A percentile compares a stretch with the other conserved stretches of the same genome.
phyloP scores from a whole-genome alignment of 495 filamentous ascomycete species.

The Penicillium arizonense region DNA sequence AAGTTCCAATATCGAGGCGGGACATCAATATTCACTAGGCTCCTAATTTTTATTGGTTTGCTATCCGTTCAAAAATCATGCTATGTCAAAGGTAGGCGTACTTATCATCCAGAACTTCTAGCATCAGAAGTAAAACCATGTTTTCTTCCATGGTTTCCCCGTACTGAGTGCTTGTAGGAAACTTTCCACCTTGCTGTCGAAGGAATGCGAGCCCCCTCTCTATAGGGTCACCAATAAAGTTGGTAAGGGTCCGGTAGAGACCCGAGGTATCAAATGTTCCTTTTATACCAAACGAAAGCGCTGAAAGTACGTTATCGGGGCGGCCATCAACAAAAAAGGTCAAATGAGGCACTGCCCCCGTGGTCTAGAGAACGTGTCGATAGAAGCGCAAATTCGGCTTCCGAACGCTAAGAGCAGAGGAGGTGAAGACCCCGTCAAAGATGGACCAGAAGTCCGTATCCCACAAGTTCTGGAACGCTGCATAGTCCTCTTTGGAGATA shows the following conservation, averaged over 20 bases:
- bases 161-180: neutral
- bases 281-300: slow-evolving; percentile 19
- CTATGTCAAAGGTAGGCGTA: no score
- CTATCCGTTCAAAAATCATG: no score
- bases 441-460: slow-evolving; percentile 18
- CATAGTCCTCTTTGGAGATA: slow-evolving; percentile 23
- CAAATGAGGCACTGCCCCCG: slow-evolving; percentile 7
- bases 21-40: slow-evolving; percentile 9
- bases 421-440: slow-evolving; percentile 32
- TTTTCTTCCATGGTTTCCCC: slow-evolving; percentile 13
- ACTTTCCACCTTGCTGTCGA: neutral
- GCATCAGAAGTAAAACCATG: slow-evolving; percentile 15
- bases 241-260: neutral
- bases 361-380: slow-evolving; percentile 18
- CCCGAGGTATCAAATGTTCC: slow-evolving; percentile 1
- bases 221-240: neutral
- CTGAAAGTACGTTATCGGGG: slow-evolving; percentile 23
- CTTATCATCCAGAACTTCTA: slow-evolving; percentile 9
- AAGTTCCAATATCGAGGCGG: slow-evolving; percentile 12
- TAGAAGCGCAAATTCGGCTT: slow-evolving; percentile 28
- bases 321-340: slow-evolving; percentile 26
- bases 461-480: slow-evolving; percentile 11
- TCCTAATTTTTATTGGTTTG: slow-evolving; percentile 8
- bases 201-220: slow-evolving; percentile 9
- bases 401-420: slow-evolving; percentile 21